A percentile compares a stretch with the other conserved stretches of the same genome.
Evolutionary conservation across 2,329 filamentous ascomycete genomes (phyloP).

Genomic region (Ophiostoma ips): DNA sequence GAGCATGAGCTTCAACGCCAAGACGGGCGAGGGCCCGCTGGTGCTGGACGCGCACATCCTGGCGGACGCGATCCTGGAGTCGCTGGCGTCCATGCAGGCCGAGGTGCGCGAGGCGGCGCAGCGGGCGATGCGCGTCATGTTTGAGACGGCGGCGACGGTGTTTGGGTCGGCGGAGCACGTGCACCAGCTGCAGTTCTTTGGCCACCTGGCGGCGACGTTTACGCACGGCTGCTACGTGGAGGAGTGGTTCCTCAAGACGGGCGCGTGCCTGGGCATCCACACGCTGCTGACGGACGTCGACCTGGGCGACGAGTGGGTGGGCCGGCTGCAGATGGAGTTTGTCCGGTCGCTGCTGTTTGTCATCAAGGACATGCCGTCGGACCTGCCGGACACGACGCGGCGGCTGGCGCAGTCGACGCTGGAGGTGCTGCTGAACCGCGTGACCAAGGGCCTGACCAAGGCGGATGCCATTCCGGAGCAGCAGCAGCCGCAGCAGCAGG

Average conservation of each 20-base stretch:
- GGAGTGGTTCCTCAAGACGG: conserved; percentile 97
- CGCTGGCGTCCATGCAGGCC: conserved; percentile 69
- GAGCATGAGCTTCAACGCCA: conserved; percentile 68
- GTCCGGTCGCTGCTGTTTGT: conserved; percentile 89
- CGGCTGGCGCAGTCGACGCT: conserved; percentile 72
- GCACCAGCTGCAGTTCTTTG: conserved; percentile 70
- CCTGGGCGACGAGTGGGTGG: conserved; percentile 72
- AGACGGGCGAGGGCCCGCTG: conserved; percentile 73
- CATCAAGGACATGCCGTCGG: conserved; percentile 93
- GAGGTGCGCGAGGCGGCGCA: conserved; percentile 74
- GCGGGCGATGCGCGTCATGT: conserved; percentile 61
- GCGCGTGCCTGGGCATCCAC: conserved; percentile 80
- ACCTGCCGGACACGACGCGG: conserved; percentile 81
- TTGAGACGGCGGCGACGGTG: conserved; percentile 61
- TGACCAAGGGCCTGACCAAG: conserved; percentile 66
- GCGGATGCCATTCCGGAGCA: conserved; percentile 40
- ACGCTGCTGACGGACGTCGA: conserved; percentile 75
- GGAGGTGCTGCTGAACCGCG: conserved; percentile 61
- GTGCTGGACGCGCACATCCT: conserved; percentile 77
- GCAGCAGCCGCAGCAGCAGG: neutral
- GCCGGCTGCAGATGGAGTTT: conserved; percentile 72
- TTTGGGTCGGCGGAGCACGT: conserved; percentile 63
- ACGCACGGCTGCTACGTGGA: conserved; percentile 94
- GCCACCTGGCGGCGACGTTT: conserved; percentile 67
- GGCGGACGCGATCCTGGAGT: conserved; percentile 81